A percentile compares a stretch with the other conserved stretches of the same genome.
phyloP scores from a whole-genome alignment of 2,329 filamentous ascomycete genomes.

The Hymenoscyphus linearis region DNA sequence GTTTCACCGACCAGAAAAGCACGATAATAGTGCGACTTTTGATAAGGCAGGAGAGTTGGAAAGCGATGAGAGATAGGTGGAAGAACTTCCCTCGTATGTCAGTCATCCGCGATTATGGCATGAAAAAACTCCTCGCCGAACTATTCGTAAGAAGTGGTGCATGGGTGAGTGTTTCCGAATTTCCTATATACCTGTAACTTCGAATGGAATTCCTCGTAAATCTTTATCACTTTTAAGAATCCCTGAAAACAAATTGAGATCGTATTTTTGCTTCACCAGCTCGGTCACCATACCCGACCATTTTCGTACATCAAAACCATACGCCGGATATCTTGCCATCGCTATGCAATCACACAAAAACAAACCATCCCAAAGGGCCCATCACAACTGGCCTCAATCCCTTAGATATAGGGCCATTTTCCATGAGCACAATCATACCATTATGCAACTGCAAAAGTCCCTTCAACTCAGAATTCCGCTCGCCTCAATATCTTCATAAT shows the following conservation, averaged over 20 bases:
- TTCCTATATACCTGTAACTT: no score
- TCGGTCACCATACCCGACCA: not conserved
- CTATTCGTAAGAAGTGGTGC: constrained; percentile 5
- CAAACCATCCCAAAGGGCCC: not conserved
- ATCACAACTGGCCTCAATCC: not conserved
- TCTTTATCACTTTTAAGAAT: not conserved
- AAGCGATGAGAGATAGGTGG: constrained; percentile 24
- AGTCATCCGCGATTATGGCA: constrained; percentile 8
- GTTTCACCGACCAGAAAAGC: constrained; percentile 9
- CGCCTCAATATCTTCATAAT: constrained; percentile 13
- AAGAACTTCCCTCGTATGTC: constrained; percentile 29
- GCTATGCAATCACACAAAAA: not conserved
- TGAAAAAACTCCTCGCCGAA: constrained; percentile 5
- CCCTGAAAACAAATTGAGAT: not conserved
- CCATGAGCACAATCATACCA: not conserved
- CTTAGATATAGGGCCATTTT: not conserved
- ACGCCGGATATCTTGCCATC: not conserved
- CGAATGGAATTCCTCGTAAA: no score
- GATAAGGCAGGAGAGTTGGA: constrained; percentile 10
- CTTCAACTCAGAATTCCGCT: not conserved
- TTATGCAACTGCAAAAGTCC: not conserved
- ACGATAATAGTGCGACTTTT: constrained; percentile 3
- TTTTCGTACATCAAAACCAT: not conserved
- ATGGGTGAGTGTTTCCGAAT: not conserved
- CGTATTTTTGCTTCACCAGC: not conserved